phyloP scores from a whole-genome alignment of 225 moss, liverwort and hornwort genomes.

The Polytrichum formosum region DNA sequence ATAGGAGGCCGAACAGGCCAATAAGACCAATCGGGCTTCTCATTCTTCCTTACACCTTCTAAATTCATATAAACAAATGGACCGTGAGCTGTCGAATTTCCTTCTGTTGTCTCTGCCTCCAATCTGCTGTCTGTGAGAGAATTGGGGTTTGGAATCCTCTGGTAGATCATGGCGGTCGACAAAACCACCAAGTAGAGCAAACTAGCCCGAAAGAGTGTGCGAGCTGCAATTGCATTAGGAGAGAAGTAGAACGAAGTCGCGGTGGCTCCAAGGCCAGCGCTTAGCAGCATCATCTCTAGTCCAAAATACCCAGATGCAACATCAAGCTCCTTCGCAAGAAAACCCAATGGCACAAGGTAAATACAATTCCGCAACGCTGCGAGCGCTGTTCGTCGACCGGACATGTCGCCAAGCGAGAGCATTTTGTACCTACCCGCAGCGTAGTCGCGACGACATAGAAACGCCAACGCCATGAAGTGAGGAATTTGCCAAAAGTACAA shows the following conservation, averaged over 20 bases:
- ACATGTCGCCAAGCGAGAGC: conserved; percentile 67
- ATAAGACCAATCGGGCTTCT: conserved; percentile 24
- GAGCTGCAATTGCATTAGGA: conserved; percentile 62
- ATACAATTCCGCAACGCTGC: conserved; percentile 78
- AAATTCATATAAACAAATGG: conserved; percentile 27
- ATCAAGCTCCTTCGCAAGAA: conserved; percentile 59
- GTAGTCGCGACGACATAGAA: conserved; percentile 75
- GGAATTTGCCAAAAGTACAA: conserved; percentile 97
- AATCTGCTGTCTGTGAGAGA: conserved; percentile 11
- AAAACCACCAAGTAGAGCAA: conserved; percentile 73
- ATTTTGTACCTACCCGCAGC: conserved; percentile 80
- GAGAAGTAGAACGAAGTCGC: conserved; percentile 64
- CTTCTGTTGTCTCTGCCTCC: conserved; percentile 6
- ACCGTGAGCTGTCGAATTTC: conserved; percentile 1
- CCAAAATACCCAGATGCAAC: conserved; percentile 65
- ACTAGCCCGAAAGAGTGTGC: conserved; percentile 74
- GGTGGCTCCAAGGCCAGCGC: conserved; percentile 56
- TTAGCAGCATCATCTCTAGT: conserved; percentile 62
- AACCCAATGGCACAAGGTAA: conserved; percentile 76
- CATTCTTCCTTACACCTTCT: conserved; percentile 22
- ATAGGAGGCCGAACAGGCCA: conserved; percentile 56
- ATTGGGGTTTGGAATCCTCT: conserved; percentile 67
- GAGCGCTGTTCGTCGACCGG: conserved; percentile 73
- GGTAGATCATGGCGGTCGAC: conserved; percentile 63
- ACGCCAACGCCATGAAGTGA: conserved; percentile 93